Percentiles rank a stretch among this genome's conserved stretches.
These are phyloP conservation scores for Nepenthes gracilis DNA, from an alignment of 148 eudicot species.

Conservation along the genomic window DNA sequence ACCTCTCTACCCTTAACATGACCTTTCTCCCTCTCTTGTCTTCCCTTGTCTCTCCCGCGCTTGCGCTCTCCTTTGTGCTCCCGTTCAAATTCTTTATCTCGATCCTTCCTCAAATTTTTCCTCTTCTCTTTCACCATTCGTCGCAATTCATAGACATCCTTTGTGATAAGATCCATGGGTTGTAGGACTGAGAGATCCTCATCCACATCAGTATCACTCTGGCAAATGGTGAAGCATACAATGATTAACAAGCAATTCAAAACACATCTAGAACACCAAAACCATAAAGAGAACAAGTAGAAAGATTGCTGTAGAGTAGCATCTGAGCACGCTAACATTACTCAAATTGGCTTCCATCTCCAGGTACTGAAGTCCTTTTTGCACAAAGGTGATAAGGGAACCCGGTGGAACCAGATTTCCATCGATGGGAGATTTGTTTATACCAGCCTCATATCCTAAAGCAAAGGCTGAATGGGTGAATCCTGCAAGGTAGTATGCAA, in stretches of 20 bases:
- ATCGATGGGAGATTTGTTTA: constrained; percentile 45
- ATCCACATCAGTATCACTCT: constrained; percentile 54
- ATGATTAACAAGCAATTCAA: not conserved
- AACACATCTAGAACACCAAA: too few species aligned
- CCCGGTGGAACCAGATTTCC: constrained; percentile 64
- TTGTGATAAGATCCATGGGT: constrained; percentile 75
- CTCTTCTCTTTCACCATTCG: constrained; percentile 49
- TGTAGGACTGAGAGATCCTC: constrained; percentile 59
- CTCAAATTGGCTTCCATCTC: constrained; percentile 76
- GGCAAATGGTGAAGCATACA: constrained; percentile 8
- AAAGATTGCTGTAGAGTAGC: constrained; percentile 7
- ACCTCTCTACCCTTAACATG: constrained; percentile 21
- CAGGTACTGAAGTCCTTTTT: constrained; percentile 64
- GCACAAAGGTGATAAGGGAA: constrained; percentile 56
- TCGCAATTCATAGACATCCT: constrained; percentile 54
- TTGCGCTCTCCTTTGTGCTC: constrained; percentile 38
- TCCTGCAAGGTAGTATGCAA: constrained; percentile 29
- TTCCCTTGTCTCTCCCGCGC: constrained; percentile 34
- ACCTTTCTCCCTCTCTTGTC: constrained; percentile 25
- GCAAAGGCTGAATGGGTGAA: constrained; percentile 68
- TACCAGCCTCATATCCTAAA: constrained; percentile 63
- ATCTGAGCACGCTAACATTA: constrained; percentile 36
- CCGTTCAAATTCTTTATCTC: constrained; percentile 28
- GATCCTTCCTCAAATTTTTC: constrained; percentile 33
- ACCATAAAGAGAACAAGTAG: not conserved